Conservation (phyloP, 495 filamentous ascomycete genomes). For the Lasiosphaeria hispida region DNA sequence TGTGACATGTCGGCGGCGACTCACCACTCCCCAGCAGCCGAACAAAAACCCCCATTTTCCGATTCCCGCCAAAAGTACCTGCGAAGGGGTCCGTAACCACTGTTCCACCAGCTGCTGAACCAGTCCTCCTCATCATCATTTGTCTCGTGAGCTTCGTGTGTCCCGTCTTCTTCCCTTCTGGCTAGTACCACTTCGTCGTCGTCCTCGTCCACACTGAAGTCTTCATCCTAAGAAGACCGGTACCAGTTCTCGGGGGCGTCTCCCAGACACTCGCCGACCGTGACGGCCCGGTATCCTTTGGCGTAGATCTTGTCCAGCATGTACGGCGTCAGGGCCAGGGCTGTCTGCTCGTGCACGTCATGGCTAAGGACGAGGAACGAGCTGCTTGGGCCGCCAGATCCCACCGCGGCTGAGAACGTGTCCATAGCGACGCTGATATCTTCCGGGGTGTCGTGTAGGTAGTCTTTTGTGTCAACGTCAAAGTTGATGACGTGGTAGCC, state of each 20-base stretch:
- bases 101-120: not conserved
- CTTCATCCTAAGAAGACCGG: conserved; percentile 24
- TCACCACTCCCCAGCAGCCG: conserved; percentile 1
- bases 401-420: conserved; percentile 26
- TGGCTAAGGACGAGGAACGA: conserved; percentile 36
- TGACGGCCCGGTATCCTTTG: conserved; percentile 41
- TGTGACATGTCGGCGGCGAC: not conserved
- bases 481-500: conserved; percentile 44
- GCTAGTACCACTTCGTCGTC: too few species aligned
- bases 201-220: too few species aligned
- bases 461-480: conserved; percentile 46
- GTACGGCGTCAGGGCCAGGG: conserved; percentile 25
- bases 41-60: not conserved
- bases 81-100: not conserved
- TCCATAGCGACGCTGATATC: conserved; percentile 22
- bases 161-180: too few species aligned
- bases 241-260: conserved; percentile 58
- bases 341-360: conserved; percentile 40
- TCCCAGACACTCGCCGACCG: conserved; percentile 29
- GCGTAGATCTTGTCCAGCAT: conserved; percentile 30
- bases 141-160: too few species aligned
- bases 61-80: not conserved
- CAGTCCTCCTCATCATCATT: conserved; percentile 2
- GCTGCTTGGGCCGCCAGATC: conserved; percentile 14
- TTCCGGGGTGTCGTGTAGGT: conserved; percentile 23